Conservation (phyloP, 352 stramenopile species). For the Phytophthora multivora region DNA sequence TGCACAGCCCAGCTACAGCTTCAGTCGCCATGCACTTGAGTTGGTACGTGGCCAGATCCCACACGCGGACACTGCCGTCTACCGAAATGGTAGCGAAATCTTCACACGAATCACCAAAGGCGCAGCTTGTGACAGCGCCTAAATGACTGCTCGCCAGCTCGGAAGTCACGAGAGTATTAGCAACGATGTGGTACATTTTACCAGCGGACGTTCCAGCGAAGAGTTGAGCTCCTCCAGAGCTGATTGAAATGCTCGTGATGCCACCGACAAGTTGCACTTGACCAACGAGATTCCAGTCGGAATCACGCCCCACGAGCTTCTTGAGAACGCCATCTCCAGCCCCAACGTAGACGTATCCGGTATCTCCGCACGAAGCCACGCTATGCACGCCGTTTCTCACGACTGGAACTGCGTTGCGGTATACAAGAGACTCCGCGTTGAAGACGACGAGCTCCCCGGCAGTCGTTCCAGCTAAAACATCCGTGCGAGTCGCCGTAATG, state of each 20-base stretch:
- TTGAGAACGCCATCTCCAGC: constrained; percentile 88
- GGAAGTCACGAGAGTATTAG: constrained; percentile 49
- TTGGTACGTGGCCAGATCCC: constrained; percentile 68
- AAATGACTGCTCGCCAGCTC: constrained; percentile 75
- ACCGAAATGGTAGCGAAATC: constrained; percentile 74
- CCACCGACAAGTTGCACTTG: constrained; percentile 85
- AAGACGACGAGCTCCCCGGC: constrained; percentile 90
- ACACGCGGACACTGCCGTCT: constrained; percentile 72
- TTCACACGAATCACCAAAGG: constrained; percentile 64
- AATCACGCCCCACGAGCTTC: constrained; percentile 76
- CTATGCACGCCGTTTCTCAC: constrained; percentile 81
- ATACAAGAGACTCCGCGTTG: constrained; percentile 66
- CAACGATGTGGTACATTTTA: constrained; percentile 71
- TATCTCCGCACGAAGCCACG: constrained; percentile 62
- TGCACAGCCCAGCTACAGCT: constrained; percentile 50
- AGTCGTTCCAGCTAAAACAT: constrained; percentile 67
- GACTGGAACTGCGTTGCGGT: constrained; percentile 65
- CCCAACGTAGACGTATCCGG: constrained; percentile 78
- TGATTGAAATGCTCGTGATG: constrained; percentile 78
- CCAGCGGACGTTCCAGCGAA: constrained; percentile 76
- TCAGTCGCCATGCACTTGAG: constrained; percentile 75
- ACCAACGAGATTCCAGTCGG: constrained; percentile 82
- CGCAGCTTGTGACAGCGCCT: constrained; percentile 61
- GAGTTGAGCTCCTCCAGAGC: constrained; percentile 51
- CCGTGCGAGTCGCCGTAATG: constrained; percentile 58